Percentiles rank a stretch among this genome's conserved stretches.
Evolutionary conservation across 768 basidiomycete species (phyloP).

Genomic region (Naganishia onofrii): DNA sequence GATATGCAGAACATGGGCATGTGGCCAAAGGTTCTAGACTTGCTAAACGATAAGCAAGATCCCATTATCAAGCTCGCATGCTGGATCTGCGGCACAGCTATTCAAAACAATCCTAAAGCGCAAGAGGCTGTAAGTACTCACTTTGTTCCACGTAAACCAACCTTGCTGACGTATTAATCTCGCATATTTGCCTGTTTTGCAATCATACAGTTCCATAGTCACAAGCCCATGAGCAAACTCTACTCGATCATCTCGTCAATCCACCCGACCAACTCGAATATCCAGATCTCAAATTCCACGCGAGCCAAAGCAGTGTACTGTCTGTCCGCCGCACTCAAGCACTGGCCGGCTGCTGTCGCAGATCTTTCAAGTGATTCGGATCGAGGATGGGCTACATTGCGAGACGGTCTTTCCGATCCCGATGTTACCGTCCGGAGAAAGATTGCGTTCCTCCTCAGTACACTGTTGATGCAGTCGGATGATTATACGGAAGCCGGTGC

Average conservation of each 20-base stretch:
- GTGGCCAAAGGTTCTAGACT: slow-evolving; percentile 47
- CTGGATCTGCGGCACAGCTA: slow-evolving; percentile 53
- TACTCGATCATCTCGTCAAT: slow-evolving; percentile 41
- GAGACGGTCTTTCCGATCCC: slow-evolving; percentile 42
- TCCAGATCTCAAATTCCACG: slow-evolving; percentile 36
- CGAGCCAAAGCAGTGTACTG: slow-evolving; percentile 51
- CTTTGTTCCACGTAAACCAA: not conserved
- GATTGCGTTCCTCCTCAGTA: slow-evolving; percentile 49
- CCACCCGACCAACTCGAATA: slow-evolving; percentile 36
- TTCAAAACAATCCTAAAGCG: slow-evolving; percentile 53
- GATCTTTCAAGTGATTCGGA: slow-evolving; percentile 37
- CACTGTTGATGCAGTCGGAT: slow-evolving; percentile 43
- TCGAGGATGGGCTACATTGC: slow-evolving; percentile 43
- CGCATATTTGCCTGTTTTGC: not conserved
- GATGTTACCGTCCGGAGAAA: slow-evolving; percentile 47
- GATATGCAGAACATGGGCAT: slow-evolving; percentile 50
- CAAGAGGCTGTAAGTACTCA: slow-evolving; percentile 49
- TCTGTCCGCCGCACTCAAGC: slow-evolving; percentile 50
- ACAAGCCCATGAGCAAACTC: slow-evolving; percentile 45
- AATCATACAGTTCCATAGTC: slow-evolving; percentile 43
- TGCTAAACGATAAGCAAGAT: slow-evolving; percentile 42
- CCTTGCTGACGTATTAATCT: not conserved
- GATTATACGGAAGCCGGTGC: slow-evolving; percentile 34
- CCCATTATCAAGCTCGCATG: slow-evolving; percentile 44
- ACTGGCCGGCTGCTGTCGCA: slow-evolving; percentile 47